These are phyloP conservation scores for Platismatia glauca DNA, from an alignment of 495 filamentous ascomycete genomes.

Conservation along the genomic window DNA sequence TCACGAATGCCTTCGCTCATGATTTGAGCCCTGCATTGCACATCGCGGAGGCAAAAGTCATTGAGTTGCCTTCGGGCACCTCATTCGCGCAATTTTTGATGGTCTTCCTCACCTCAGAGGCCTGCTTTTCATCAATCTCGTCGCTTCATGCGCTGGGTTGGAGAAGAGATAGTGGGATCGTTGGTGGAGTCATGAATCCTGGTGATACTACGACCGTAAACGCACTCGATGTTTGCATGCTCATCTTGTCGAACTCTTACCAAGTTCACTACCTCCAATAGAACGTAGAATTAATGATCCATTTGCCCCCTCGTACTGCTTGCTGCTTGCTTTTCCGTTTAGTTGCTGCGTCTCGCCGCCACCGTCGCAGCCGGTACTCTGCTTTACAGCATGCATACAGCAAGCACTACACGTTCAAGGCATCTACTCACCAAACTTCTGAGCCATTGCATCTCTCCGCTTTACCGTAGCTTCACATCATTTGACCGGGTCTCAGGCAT, in stretches of 20 bases:
- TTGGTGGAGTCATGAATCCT: no score
- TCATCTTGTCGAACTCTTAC: no score
- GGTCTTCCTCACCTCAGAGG: slow-evolving; percentile 24
- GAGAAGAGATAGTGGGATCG: slow-evolving; percentile 39
- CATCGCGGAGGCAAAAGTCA: slow-evolving; percentile 57
- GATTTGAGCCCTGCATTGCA: slow-evolving; percentile 66
- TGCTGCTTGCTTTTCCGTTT: no score
- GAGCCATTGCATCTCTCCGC: no score
- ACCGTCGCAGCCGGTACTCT: no score
- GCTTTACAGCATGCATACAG: not conserved
- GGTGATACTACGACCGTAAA: no score
- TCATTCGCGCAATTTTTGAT: slow-evolving; percentile 65
- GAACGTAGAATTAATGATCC: no score
- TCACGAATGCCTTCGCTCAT: slow-evolving; percentile 54
- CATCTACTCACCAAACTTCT: not conserved
- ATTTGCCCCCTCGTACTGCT: no score
- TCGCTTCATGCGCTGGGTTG: slow-evolving; percentile 38
- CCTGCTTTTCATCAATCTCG: slow-evolving; percentile 48
- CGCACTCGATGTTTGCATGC: no score
- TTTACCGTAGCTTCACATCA: not conserved
- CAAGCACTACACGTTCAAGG: not conserved
- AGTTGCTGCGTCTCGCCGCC: no score
- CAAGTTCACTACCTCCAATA: no score
- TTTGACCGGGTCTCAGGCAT: not conserved
- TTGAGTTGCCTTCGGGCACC: slow-evolving; percentile 62